Percentiles rank a stretch among this genome's conserved stretches.
Conservation (phyloP, 1,284 basidiomycete genomes). For the Leccinum angustisporum region DNA sequence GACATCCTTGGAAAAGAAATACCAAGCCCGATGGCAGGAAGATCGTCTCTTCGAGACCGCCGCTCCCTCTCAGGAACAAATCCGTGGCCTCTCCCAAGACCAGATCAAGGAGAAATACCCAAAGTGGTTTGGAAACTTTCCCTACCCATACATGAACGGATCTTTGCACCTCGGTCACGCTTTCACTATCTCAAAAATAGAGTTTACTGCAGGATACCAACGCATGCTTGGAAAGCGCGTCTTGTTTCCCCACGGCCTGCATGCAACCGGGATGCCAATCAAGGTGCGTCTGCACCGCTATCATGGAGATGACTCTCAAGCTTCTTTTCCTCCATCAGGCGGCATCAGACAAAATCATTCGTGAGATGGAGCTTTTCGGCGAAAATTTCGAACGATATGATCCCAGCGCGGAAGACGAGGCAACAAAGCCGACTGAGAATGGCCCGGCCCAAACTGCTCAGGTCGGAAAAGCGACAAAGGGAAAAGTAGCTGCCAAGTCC, state of each 20-base stretch:
- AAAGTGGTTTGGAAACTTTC: slow-evolving; percentile 97
- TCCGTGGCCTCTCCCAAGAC: slow-evolving; percentile 60
- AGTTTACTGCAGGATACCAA: slow-evolving; percentile 95
- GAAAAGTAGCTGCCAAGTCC: slow-evolving; percentile 91
- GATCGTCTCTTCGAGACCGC: slow-evolving; percentile 81
- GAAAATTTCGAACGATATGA: slow-evolving; percentile 81
- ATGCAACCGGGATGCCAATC: slow-evolving; percentile 98
- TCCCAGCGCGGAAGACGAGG: slow-evolving; percentile 50
- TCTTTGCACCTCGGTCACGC: slow-evolving; percentile 96
- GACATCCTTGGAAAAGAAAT: slow-evolving; percentile 79
- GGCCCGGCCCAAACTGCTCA: slow-evolving; percentile 42
- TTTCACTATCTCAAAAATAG: slow-evolving; percentile 98
- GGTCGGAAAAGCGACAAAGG: slow-evolving; percentile 90
- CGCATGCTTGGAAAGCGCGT: slow-evolving; percentile 94
- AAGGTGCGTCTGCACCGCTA: slow-evolving; percentile 61
- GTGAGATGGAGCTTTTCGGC: slow-evolving; percentile 97
- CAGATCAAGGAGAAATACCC: slow-evolving; percentile 75
- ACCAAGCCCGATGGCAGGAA: slow-evolving; percentile 78
- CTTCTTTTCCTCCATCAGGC: slow-evolving; percentile 49
- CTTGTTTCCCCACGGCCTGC: slow-evolving; percentile 94
- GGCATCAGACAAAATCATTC: slow-evolving; percentile 94
- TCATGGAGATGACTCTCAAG: neutral
- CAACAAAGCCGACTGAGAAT: slow-evolving; percentile 39
- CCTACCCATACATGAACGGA: slow-evolving; percentile 99
- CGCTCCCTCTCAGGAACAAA: slow-evolving; percentile 71